A percentile compares a stretch with the other conserved stretches of the same genome.
These are phyloP conservation scores for Penicillium paradoxum DNA, from an alignment of 495 filamentous ascomycete genomes.

Conservation along the genomic window DNA sequence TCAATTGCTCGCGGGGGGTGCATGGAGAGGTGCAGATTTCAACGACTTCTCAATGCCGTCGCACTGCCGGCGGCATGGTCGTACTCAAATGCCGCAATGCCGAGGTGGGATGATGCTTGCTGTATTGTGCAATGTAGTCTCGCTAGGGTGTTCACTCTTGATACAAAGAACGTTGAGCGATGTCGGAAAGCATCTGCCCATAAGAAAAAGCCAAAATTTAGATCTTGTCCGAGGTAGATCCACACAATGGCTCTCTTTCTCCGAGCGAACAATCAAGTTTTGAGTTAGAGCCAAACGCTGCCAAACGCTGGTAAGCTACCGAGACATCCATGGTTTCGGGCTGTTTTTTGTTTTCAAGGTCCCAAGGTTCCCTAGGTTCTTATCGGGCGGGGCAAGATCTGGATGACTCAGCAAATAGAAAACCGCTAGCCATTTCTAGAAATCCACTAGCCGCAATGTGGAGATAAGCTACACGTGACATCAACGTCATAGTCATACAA, in stretches of 20 bases:
- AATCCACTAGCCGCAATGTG: conserved; percentile 5
- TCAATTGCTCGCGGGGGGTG: background rate
- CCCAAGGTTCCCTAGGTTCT: background rate
- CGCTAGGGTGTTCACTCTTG: background rate
- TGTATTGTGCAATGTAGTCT: background rate
- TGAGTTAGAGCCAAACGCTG: background rate
- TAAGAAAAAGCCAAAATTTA: background rate
- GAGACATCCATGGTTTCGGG: background rate
- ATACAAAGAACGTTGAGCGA: background rate
- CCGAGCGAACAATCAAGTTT: background rate
- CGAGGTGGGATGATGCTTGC: background rate
- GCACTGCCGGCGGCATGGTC: background rate
- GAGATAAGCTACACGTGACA: conserved; percentile 17
- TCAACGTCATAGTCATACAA: conserved; percentile 15
- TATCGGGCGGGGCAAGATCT: conserved; percentile 7
- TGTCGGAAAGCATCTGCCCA: background rate
- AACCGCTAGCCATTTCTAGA: background rate
- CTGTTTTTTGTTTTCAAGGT: background rate
- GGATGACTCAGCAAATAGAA: conserved; percentile 1
- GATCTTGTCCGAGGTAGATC: background rate
- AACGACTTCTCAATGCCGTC: background rate
- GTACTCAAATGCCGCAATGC: conserved; percentile 4
- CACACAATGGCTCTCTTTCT: background rate
- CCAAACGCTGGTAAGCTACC: background rate
- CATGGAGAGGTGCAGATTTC: conserved; percentile 7